Percentiles rank a stretch among this genome's conserved stretches.
Conservation (phyloP, 768 basidiomycete genomes). For the Auriscalpium microsporum region DNA sequence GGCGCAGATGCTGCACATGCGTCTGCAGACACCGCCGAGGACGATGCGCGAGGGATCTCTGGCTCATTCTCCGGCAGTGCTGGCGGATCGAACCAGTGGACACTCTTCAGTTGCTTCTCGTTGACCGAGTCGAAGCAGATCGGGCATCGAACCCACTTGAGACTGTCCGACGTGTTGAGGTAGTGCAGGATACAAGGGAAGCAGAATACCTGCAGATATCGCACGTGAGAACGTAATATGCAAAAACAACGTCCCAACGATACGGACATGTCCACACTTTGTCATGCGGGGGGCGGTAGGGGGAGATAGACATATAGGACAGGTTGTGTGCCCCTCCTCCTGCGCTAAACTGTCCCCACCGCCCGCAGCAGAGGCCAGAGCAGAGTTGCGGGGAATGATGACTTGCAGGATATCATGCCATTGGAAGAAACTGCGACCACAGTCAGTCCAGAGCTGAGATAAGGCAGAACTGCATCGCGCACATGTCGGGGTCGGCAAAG, state of each 20-base stretch:
- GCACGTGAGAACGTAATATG: too few relatives aligned
- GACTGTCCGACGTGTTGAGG: conserved; percentile 70
- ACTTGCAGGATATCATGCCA: conserved; percentile 96
- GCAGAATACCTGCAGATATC: conserved; percentile 67
- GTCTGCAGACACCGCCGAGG: conserved; percentile 36
- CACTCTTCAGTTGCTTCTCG: conserved; percentile 83
- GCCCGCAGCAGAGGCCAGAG: conserved; percentile 49
- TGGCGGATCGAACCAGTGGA: conserved; percentile 77
- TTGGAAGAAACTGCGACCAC: conserved; percentile 68
- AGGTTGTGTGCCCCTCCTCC: conserved; percentile 61
- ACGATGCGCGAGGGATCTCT: conserved; percentile 30
- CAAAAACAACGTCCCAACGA: too few relatives aligned
- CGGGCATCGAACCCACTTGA: conserved; percentile 88
- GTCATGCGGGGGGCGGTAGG: conserved; percentile 90
- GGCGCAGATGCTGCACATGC: conserved; percentile 34
- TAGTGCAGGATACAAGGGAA: conserved; percentile 93
- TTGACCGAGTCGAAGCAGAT: conserved; percentile 94
- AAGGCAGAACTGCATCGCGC: conserved; percentile 25
- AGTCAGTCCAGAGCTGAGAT: conserved; percentile 8
- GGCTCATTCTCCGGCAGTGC: conserved; percentile 25
- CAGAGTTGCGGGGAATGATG: conserved; percentile 78
- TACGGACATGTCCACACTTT: conserved; percentile 92
- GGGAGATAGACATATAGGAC: conserved; percentile 92
- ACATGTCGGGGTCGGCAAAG: conserved; percentile 97
- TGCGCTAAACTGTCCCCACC: conserved; percentile 32